A percentile compares a stretch with the other conserved stretches of the same genome.
phyloP scores from a whole-genome alignment of 345 rosid species.

The Eucalyptus viminalis region DNA sequence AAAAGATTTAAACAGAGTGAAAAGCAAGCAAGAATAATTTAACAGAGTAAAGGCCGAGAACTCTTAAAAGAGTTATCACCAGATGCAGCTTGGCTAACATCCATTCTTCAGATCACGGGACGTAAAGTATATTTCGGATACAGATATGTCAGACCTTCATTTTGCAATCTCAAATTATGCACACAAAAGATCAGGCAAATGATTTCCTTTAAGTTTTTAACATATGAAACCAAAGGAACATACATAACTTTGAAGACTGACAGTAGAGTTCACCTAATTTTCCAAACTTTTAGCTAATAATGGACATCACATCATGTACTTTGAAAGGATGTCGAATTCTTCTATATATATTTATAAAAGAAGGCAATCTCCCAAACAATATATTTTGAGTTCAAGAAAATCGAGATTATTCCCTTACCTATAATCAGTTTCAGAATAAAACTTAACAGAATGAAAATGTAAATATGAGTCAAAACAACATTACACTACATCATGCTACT shows the following conservation, averaged over 20 bases:
- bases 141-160: not conserved
- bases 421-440: not conserved
- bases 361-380: not conserved
- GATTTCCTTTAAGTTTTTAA: not conserved
- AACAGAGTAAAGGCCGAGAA: not conserved
- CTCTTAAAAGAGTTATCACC: not conserved
- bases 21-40: not conserved
- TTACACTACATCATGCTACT: not conserved
- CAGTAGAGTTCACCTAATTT: not conserved
- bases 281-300: not conserved
- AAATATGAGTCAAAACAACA: not conserved
- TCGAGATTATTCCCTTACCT: not conserved
- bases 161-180: not conserved
- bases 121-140: not conserved
- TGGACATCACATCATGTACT: not conserved
- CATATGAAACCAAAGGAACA: not conserved
- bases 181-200: not conserved
- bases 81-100: not conserved
- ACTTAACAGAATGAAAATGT: not conserved
- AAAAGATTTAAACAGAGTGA: not conserved
- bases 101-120: not conserved
- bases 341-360: not conserved
- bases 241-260: not conserved
- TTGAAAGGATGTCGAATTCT: not conserved
- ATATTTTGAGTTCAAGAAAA: not conserved